Evolutionary conservation across 305 asterid genomes (phyloP).

Genomic region (Euphrasia arctica): DNA sequence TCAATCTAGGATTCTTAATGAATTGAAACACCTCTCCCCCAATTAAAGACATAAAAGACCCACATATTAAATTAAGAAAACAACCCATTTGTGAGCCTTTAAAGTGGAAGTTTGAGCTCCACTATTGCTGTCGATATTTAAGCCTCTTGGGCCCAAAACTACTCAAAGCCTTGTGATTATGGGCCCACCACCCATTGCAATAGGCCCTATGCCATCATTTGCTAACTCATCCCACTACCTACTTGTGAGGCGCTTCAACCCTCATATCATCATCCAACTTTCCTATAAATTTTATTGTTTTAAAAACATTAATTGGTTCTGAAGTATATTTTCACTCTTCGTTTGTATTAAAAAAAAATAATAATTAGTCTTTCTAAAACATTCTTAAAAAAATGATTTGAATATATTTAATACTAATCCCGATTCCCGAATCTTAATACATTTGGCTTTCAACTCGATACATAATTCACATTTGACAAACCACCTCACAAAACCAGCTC

Average conservation of each 20-base stretch:
- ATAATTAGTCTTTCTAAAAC: no score
- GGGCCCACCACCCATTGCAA: slow-evolving; percentile 34
- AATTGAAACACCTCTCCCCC: neutral
- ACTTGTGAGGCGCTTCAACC: slow-evolving; percentile 20
- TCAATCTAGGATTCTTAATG: no score
- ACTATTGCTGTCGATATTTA: slow-evolving; percentile 29
- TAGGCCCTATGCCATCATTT: slow-evolving; percentile 21
- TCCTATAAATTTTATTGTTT: no score
- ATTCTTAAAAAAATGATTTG: no score
- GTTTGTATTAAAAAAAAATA: no score
- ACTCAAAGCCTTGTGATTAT: slow-evolving; percentile 23
- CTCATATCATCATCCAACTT: slow-evolving; percentile 9
- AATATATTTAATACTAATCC: no score
- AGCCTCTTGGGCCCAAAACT: slow-evolving; percentile 34
- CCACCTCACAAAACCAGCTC: no score
- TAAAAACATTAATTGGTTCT: no score
- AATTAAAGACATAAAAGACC: slow-evolving; percentile 25
- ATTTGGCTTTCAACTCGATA: no score
- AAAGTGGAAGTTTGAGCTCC: slow-evolving; percentile 25
- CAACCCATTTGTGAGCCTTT: slow-evolving; percentile 35
- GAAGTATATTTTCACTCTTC: no score
- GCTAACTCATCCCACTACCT: slow-evolving; percentile 11
- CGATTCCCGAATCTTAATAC: no score
- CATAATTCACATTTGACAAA: no score
- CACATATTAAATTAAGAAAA: slow-evolving; percentile 27